Conservation (phyloP, 1,284 basidiomycete genomes). For the Ceratorhiza oryzae-sativae region DNA sequence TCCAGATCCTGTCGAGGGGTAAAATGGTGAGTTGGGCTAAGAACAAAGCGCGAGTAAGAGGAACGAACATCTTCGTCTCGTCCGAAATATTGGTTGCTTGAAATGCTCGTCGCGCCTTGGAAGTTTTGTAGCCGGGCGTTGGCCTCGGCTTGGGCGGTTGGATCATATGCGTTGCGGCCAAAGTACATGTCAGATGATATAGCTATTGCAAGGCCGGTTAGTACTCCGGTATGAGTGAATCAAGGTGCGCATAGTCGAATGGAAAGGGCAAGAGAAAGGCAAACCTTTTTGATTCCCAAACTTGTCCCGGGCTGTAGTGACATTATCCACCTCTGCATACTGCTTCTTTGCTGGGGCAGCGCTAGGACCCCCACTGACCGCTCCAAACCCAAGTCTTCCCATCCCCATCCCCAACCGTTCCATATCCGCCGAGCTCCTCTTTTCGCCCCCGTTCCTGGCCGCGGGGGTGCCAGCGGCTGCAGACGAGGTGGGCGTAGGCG, state of each 20-base stretch:
- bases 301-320: conserved; percentile 85
- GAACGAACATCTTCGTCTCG: conserved; percentile 88
- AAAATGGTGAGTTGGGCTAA: neutral
- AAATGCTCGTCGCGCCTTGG: conserved; percentile 92
- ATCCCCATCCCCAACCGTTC: conserved; percentile 81
- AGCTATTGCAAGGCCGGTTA: conserved; percentile 51
- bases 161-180: conserved; percentile 88
- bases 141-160: conserved; percentile 74
- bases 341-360: conserved; percentile 40
- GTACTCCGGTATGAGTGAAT: neutral
- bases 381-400: conserved; percentile 87
- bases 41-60: conserved; percentile 45
- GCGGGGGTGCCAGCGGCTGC: conserved; percentile 40
- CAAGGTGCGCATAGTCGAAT: neutral
- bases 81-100: conserved; percentile 95
- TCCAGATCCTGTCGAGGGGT: conserved; percentile 49
- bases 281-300: conserved; percentile 86
- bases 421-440: conserved; percentile 59
- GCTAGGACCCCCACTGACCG: conserved; percentile 65
- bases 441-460: conserved; percentile 44
- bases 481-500: conserved; percentile 48
- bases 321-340: conserved; percentile 62
- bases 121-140: conserved; percentile 84
- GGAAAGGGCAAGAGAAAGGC: conserved; percentile 36
- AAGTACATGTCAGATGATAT: conserved; percentile 99